Evolutionary conservation across 148 eudicot species (phyloP).

Genomic region (Rhododendron ovatum): DNA sequence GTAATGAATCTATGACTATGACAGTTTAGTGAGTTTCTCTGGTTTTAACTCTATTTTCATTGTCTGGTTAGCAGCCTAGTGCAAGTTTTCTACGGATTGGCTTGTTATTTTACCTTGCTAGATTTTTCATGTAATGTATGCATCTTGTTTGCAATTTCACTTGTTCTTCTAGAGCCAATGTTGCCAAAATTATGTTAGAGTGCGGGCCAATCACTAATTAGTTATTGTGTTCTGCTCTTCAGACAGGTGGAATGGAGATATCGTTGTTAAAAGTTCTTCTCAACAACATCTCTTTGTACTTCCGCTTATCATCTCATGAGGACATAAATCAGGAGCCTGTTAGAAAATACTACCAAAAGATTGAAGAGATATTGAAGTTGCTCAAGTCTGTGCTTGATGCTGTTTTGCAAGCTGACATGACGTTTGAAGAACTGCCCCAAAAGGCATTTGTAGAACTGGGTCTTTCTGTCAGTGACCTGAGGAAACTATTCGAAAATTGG

Average conservation of each 20-base stretch:
- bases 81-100: neutral
- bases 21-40: neutral
- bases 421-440: slow-evolving; percentile 49
- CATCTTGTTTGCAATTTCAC: neutral
- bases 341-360: slow-evolving; percentile 52
- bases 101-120: neutral
- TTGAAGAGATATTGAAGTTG: slow-evolving; percentile 72
- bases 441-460: slow-evolving; percentile 49
- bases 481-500: slow-evolving; percentile 70
- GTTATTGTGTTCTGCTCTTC: slow-evolving; percentile 7
- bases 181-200: neutral
- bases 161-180: neutral
- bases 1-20: neutral
- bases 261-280: slow-evolving; percentile 68
- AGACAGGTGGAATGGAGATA: slow-evolving; percentile 83
- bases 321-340: slow-evolving; percentile 49
- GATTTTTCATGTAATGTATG: neutral
- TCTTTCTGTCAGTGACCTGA: slow-evolving; percentile 53
- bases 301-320: slow-evolving; percentile 48
- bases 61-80: neutral
- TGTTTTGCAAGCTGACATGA: slow-evolving; percentile 48
- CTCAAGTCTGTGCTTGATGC: slow-evolving; percentile 72
- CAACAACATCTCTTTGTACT: slow-evolving; percentile 58
- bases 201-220: neutral
- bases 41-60: neutral